Base-by-base conservation (phyloP, 2,329 filamentous ascomycete genomes). In the Fusarium albosuccineum region DNA sequence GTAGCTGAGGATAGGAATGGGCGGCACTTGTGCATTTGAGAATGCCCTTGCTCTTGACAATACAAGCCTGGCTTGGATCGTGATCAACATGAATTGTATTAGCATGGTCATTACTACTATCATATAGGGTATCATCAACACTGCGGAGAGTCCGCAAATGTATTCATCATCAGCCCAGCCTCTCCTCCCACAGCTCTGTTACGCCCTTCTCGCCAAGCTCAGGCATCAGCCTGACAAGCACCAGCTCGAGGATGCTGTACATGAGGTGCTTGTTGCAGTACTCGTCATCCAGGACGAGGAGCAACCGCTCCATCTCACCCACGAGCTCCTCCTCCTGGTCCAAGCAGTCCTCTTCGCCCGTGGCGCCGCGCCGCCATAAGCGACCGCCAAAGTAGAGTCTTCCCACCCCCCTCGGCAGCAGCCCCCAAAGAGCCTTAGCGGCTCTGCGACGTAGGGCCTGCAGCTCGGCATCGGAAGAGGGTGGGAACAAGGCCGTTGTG, bases 181-280 rank as follows among this genome's bases (percentile, higher is more conserved):
- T 86, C 78, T 94, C 91, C 66, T 88, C 89, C 86, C 92, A 88
- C 57, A 97, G 79, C 73, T 93, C 92, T 57, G 84, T 83, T 30
- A 93, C 86, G 37, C 89, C 88, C 75, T 87, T 89, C 72, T 93
- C 91, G 55, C 85, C 85, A 72, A 98, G 77, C 80, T 99, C 96
- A 5, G 96, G 96, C 75, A 97, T 87, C 64, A 98, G 79, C 67
- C 91, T 88, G 58, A 93, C 87, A n/a, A 97, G 82, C 3, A 97
- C 77, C 60, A 95, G 80, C 80, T 99, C 96, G 34, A 98, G 81
- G 48, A 96, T 83, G 44, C 88, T 85, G 75, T 97, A 97, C 70
- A 97, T 82, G 33, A 98, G 82, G 80, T 97, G 94, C 81, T 94
- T 97, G 80, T 99, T 99, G 80, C 94, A 91, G 80, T 97, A 97